Evolutionary conservation across 2,329 filamentous ascomycete species (phyloP), one percentile per base, ranked within the genome.

Genomic region (Alternaria triticimaculans): DNA sequence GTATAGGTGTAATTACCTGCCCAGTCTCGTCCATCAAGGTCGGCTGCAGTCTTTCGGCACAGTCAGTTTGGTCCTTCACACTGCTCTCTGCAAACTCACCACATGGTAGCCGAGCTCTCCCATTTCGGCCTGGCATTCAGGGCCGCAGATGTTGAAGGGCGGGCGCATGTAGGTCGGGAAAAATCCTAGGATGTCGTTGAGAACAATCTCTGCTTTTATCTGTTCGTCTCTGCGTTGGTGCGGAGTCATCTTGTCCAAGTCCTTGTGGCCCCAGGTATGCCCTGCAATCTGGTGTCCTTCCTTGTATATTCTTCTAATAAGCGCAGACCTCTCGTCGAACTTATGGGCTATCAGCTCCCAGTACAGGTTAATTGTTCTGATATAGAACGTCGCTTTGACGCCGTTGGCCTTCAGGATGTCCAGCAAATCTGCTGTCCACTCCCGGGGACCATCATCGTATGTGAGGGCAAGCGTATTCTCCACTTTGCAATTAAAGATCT

Each of bases 201-300:
- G 74, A 3, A 85, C 86, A 44, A 85, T 82, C 70, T 87, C 85
- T 5, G 85, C 77, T 57, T 80, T 80, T 55, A 81, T 80, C 82
- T 87, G 86, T 75, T 87, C 84, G 30, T 77, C 68, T 21, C 44
- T 60, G n/a, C 44, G 58, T 15, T 56, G 18, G 4, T 60, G 18
- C 15, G 23, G 49, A 20, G 25, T 18, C 6, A 43, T 25, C 18
- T 48, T 21, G 6, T 56, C 44, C 51, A 56, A 14, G 14, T 60
- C 8, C 20, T 7, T 12, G 67, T 87, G 85, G 23, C 30, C 43
- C 50, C 43, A 66, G 6, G 84, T 85, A 71, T 87, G 86, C 3
- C 84, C 85, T 11, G 84, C 83, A 43, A 87, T 78, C 69, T 87
- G 86, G 68, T 87, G 86, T 5, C 85, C 86, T 2, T 81, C 80